Evolutionary conservation across 106 monocot species (phyloP).

Genomic region (Allium sativum): DNA sequence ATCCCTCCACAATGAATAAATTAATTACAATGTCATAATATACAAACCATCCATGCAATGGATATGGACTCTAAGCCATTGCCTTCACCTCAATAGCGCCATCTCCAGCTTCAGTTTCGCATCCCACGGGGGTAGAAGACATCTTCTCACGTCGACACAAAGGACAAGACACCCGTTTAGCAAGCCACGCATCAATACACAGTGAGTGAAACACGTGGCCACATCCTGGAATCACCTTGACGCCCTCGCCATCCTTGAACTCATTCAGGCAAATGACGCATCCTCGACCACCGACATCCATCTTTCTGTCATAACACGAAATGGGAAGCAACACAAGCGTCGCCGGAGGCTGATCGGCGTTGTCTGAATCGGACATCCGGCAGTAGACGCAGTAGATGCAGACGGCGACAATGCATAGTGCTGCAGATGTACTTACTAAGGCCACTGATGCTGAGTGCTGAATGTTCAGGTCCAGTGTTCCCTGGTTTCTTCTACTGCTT

Average conservation of each 20-base stretch:
- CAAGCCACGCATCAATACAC: slow-evolving; percentile 10
- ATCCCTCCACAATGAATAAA: no score
- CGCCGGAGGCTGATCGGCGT: background rate
- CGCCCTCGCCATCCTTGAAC: slow-evolving; percentile 7
- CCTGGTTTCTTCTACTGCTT: background rate
- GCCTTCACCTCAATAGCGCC: background rate
- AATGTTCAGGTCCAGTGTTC: background rate
- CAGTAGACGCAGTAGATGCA: slow-evolving; percentile 1
- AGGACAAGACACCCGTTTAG: background rate
- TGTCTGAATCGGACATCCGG: background rate
- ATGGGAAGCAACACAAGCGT: background rate
- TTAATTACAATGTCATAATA: no score
- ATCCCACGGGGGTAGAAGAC: background rate
- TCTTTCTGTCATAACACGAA: background rate
- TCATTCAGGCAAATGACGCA: slow-evolving; percentile 9
- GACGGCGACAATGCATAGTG: background rate
- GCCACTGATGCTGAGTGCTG: background rate
- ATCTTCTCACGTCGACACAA: slow-evolving; percentile 1
- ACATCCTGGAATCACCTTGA: slow-evolving; percentile 12
- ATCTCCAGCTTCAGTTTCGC: background rate
- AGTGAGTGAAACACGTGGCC: slow-evolving; percentile 11
- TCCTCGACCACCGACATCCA: background rate
- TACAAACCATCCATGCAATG: no score
- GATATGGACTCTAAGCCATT: no score
- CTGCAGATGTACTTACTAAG: background rate